Conservation (phyloP, 2,329 filamentous ascomycete genomes). For the Cryphonectria nitschkei region DNA sequence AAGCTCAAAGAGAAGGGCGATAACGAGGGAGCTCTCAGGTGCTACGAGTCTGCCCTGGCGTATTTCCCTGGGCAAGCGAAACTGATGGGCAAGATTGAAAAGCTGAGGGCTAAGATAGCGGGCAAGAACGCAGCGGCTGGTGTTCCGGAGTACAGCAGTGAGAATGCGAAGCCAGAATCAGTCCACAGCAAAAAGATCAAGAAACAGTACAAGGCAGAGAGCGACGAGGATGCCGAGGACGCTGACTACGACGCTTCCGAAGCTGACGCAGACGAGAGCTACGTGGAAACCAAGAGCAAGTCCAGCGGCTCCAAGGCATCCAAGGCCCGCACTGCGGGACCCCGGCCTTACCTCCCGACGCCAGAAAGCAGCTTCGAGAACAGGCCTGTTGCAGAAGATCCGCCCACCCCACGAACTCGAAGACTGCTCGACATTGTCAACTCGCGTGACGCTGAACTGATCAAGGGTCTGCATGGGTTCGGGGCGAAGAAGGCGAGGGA, state of each 20-base stretch:
- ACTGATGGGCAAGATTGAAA: conserved; percentile 70
- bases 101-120: conserved; percentile 58
- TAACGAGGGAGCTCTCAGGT: conserved; percentile 74
- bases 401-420: conserved; percentile 55
- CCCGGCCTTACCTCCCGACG: conserved; percentile 42
- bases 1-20: conserved; percentile 87
- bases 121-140: conserved; percentile 24
- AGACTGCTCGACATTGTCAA: conserved; percentile 73
- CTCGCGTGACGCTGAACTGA: conserved; percentile 67
- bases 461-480: conserved; percentile 70
- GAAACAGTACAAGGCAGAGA: conserved; percentile 41
- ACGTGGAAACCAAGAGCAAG: conserved; percentile 33
- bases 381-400: background rate
- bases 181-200: conserved; percentile 33
- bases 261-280: conserved; percentile 45
- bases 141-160: background rate
- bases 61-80: conserved; percentile 88
- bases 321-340: background rate
- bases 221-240: conserved; percentile 46
- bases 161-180: background rate
- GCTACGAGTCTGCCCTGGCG: conserved; percentile 83
- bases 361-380: conserved; percentile 14
- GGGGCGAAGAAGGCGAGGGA: conserved; percentile 72
- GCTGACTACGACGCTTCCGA: conserved; percentile 47
- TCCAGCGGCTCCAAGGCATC: conserved; percentile 24